Evolutionary conservation across 345 rosid genomes (phyloP), one percentile per base, ranked within the genome.

Genomic region (Arabis hirsuta): DNA sequence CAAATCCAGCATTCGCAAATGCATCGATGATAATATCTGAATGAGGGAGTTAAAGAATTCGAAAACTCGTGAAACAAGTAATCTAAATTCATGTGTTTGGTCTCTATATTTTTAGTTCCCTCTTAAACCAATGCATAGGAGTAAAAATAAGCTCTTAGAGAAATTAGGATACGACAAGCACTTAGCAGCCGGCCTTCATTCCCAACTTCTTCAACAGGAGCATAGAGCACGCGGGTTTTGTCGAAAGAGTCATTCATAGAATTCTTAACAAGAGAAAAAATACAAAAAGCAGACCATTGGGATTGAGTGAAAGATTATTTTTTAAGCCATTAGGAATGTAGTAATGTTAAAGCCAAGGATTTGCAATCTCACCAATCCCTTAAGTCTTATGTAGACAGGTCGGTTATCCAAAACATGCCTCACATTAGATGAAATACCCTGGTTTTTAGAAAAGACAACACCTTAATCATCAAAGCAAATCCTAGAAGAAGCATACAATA

Each of bases 1-100:
- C 96, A 67, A 95, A 96, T 81, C 96, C 96, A 73, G 86, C 92
- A 69, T 88, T 82, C 14, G 59, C 82, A 71, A 84, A 91, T 75
- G 89, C 96, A 56, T 91, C 87, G 11, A 58, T 87, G 54, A 95
- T 90, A 43, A 86, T 82, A 79, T 88, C 97, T 90, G 78, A 53
- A 78, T 74, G 46, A 67, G 67, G n/a, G 50, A 51, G 69, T 83
- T 53, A 82, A 79, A 86, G 81, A 82, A 76, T 8, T 27, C 54
- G 26, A 45, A 81, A 42, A 14, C 38, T 31, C 44, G 34, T 8
- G 16, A 34, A 58, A 38, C 47, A 39, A 12, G 13, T 48, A 38
- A 59, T 27, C n/a, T 29, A 5, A n/a, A 41, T 14, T 63, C 29
- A 16, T 63, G 43, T 31, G 55, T 47, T 57, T 57, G 46, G 62